Percentiles rank a stretch among this genome's conserved stretches.
phyloP scores from a whole-genome alignment of 495 filamentous ascomycete genomes.

The Achaetomiella virescens region DNA sequence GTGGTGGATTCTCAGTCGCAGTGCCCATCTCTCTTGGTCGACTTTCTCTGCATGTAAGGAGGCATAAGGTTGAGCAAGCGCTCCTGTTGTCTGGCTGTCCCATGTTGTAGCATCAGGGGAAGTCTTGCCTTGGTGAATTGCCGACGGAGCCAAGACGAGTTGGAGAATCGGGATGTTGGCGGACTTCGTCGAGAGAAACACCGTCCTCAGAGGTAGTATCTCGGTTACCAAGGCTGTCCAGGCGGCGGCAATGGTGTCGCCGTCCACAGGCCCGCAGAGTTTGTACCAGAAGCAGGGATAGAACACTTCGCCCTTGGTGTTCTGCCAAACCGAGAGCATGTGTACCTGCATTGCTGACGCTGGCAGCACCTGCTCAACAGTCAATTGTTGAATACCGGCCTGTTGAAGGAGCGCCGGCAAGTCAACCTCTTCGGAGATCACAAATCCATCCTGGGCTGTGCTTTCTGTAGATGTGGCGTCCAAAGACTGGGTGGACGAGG shows the following conservation, averaged over 20 bases:
- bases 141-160: slow-evolving; percentile 16
- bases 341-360: slow-evolving; percentile 67
- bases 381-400: slow-evolving; percentile 27
- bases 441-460: background rate
- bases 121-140: background rate
- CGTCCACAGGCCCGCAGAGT: slow-evolving; percentile 30
- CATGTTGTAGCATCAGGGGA: background rate
- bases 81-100: slow-evolving; percentile 1
- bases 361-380: slow-evolving; percentile 52
- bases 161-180: slow-evolving; percentile 54
- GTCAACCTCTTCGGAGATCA: slow-evolving; percentile 18
- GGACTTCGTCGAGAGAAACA: slow-evolving; percentile 46
- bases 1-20: slow-evolving; percentile 58
- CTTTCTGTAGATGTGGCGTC: too few species aligned
- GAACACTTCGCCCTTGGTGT: slow-evolving; percentile 53
- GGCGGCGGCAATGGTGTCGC: slow-evolving; percentile 35
- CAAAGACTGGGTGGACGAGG: background rate
- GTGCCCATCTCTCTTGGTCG: slow-evolving; percentile 11
- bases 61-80: slow-evolving; percentile 5
- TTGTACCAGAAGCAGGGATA: slow-evolving; percentile 57
- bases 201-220: slow-evolving; percentile 56
- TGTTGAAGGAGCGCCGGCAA: slow-evolving; percentile 23
- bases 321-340: slow-evolving; percentile 63
- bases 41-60: slow-evolving; percentile 6
- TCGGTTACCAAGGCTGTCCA: slow-evolving; percentile 52